Conservation (phyloP, 2,329 filamentous ascomycete genomes). For the Diaporthe sp. region DNA sequence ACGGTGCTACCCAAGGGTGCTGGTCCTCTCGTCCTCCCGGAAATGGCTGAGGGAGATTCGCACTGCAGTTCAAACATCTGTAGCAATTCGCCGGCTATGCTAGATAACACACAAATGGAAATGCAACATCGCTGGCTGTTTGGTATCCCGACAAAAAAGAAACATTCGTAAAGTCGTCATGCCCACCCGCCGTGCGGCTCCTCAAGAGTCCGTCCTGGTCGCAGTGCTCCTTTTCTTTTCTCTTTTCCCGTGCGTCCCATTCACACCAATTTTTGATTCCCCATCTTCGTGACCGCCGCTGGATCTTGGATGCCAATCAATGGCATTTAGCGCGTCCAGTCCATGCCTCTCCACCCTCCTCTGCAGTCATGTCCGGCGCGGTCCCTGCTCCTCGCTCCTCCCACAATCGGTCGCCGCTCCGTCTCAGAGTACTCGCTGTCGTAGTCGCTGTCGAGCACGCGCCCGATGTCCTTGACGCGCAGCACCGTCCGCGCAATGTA, state of each 20-base stretch:
- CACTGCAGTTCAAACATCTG: neutral
- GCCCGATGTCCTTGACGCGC: constrained; percentile 19
- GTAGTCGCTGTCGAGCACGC: constrained; percentile 7
- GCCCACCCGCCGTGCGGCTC: constrained; percentile 1
- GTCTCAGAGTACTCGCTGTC: constrained; percentile 25
- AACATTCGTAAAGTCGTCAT: constrained; percentile 28
- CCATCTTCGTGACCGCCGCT: neutral
- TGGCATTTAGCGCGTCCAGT: constrained; percentile 19
- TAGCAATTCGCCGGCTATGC: constrained; percentile 25
- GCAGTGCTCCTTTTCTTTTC: neutral
- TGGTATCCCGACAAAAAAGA: constrained; percentile 29
- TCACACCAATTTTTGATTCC: neutral
- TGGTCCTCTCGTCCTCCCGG: neutral
- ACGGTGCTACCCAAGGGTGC: neutral
- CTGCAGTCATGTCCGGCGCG: constrained; percentile 1
- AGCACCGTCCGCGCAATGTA: constrained; percentile 27
- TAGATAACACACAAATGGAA: constrained; percentile 14
- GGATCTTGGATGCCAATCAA: neutral
- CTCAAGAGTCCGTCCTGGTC: constrained; percentile 22
- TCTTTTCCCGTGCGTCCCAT: neutral
- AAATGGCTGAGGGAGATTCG: neutral
- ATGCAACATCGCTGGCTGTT: constrained; percentile 14
- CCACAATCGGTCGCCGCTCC: neutral
- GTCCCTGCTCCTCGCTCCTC: neutral
- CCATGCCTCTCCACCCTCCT: constrained; percentile 8